Percentiles rank a stretch among this genome's conserved stretches.
Conservation (phyloP, 306 rosid genomes). For the Ammopiptanthus mongolicus region DNA sequence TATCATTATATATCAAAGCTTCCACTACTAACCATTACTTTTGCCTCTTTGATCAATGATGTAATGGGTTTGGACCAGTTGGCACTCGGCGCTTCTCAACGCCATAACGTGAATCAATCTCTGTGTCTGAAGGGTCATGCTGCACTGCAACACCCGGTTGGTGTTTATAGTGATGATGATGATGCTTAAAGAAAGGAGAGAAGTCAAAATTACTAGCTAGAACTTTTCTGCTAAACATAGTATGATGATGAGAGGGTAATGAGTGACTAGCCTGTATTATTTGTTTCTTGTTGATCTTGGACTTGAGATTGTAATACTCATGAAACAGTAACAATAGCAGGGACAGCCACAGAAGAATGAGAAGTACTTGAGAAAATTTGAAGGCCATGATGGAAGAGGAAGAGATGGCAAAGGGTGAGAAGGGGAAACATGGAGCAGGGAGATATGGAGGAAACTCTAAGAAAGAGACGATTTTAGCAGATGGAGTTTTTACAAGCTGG, state of each 20-base stretch:
- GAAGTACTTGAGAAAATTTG: constrained; percentile 43
- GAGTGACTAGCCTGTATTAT: constrained; percentile 21
- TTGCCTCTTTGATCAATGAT: constrained; percentile 46
- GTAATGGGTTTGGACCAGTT: constrained; percentile 93
- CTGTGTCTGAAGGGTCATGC: constrained; percentile 24
- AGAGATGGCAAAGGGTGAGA: constrained; percentile 39
- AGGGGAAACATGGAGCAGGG: constrained; percentile 73
- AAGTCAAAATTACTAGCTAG: constrained; percentile 71
- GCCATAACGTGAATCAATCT: constrained; percentile 85
- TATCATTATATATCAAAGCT: constrained; percentile 14
- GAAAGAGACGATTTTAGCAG: constrained; percentile 2
- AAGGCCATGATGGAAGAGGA: constrained; percentile 66
- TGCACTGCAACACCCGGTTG: background rate
- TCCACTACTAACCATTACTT: constrained; percentile 41
- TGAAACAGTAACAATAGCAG: constrained; percentile 53
- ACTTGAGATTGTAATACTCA: constrained; percentile 45
- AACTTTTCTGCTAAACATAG: constrained; percentile 54
- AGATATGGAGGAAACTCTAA: constrained; percentile 25
- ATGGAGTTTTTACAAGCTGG: constrained; percentile 26
- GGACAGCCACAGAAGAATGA: constrained; percentile 52
- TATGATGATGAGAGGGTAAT: constrained; percentile 33
- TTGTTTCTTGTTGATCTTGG: constrained; percentile 42
- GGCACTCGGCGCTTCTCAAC: constrained; percentile 91
- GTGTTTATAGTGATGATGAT: constrained; percentile 7
- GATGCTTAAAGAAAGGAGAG: constrained; percentile 56